phyloP scores from a whole-genome alignment of 192 early-diverging fungal genomes.

The Coemansia asiatica region DNA sequence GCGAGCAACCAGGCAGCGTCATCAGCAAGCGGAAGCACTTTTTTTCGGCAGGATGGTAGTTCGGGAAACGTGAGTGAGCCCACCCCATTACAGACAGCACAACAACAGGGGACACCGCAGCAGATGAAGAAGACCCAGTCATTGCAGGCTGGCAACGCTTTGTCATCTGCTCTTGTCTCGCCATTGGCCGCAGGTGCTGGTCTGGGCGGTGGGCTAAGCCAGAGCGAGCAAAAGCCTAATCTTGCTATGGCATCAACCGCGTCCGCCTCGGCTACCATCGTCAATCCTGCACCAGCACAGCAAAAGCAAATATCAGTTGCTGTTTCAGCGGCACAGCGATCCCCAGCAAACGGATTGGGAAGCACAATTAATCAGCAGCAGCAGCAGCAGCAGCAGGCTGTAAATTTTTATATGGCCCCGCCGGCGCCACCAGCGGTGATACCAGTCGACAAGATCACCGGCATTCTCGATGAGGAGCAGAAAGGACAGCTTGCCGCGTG shows the following conservation, averaged over 20 bases:
- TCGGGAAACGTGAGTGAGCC: conserved; percentile 44
- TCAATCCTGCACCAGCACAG: neutral
- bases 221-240: conserved; percentile 12
- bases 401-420: conserved; percentile 50
- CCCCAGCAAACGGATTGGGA: neutral
- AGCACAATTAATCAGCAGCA: conserved; percentile 4
- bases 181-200: conserved; percentile 25
- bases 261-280: conserved; percentile 13
- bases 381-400: conserved; percentile 20
- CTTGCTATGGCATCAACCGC: conserved; percentile 11
- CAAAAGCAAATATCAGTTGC: neutral
- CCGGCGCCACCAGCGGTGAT: conserved; percentile 46
- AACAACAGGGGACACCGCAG: conserved; percentile 10
- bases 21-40: conserved; percentile 10
- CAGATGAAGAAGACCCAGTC: conserved; percentile 13
- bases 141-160: neutral
- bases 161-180: conserved; percentile 1
- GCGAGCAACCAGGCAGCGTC: neutral
- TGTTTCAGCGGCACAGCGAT: neutral
- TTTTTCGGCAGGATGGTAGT: conserved; percentile 37
- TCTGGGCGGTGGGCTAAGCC: conserved; percentile 31
- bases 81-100: conserved; percentile 28
- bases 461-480: conserved; percentile 35
- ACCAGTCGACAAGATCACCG: conserved; percentile 29
- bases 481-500: conserved; percentile 33